Percentiles rank a stretch among this genome's conserved stretches.
Evolutionary conservation across 2,329 filamentous ascomycete genomes (phyloP).

Genomic region (Pseudophaeomoniella oleicola): DNA sequence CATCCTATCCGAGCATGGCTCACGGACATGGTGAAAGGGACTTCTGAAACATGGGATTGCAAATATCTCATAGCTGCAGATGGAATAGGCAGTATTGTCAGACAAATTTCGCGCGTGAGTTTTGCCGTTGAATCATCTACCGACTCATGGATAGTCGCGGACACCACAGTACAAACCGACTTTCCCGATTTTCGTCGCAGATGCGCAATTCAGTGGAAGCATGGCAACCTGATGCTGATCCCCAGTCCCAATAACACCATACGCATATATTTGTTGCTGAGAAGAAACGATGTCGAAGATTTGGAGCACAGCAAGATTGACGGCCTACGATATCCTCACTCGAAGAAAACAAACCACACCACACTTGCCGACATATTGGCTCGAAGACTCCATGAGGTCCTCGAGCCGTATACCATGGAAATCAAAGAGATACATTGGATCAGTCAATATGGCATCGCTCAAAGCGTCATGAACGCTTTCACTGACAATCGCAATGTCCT

Average conservation of each 20-base stretch:
- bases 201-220: constrained; percentile 59
- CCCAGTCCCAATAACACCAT: constrained; percentile 48
- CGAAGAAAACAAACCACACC: not conserved
- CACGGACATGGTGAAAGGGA: not conserved
- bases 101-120: not conserved
- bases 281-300: constrained; percentile 46
- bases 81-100: constrained; percentile 1
- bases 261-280: constrained; percentile 51
- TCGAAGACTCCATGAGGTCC: constrained; percentile 26
- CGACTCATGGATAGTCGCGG: not conserved
- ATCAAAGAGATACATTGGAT: constrained; percentile 1
- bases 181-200: constrained; percentile 72
- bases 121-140: not conserved
- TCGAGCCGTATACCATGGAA: constrained; percentile 27
- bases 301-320: constrained; percentile 48
- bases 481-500: constrained; percentile 1
- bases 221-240: constrained; percentile 69
- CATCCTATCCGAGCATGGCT: not conserved
- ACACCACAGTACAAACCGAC: constrained; percentile 34
- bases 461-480: constrained; percentile 33
- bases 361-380: not conserved
- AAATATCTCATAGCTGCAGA: constrained; percentile 2
- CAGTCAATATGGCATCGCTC: not conserved
- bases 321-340: constrained; percentile 20
- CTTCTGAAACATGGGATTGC: not conserved